These are phyloP conservation scores for Starmerella ratchasimensis DNA, from an alignment of 805 yeast genomes.

Conservation along the genomic window DNA sequence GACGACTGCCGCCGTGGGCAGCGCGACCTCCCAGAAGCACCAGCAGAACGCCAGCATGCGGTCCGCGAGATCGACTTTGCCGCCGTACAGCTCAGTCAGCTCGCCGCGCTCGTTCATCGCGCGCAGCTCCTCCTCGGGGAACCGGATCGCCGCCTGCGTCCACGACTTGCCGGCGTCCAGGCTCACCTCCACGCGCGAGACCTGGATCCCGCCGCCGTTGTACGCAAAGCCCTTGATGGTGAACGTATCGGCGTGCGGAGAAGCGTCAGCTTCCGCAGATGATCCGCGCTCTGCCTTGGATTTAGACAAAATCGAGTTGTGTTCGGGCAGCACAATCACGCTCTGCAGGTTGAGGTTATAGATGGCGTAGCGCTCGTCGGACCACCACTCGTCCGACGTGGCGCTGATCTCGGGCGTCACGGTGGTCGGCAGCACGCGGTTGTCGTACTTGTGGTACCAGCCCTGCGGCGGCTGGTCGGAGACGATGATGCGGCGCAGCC, in stretches of 20 bases:
- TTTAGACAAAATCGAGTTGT: constrained; percentile 19
- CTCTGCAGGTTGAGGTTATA: constrained; percentile 28
- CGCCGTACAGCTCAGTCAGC: constrained; percentile 25
- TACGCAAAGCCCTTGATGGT: constrained; percentile 28
- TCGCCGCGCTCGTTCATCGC: constrained; percentile 21
- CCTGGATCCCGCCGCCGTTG: constrained; percentile 28
- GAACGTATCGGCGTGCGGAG: constrained; percentile 15
- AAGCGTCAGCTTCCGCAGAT: too few relatives aligned
- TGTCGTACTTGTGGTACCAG: constrained; percentile 30
- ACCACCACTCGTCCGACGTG: constrained; percentile 28
- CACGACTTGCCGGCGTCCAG: constrained; percentile 27
- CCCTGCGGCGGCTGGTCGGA: constrained; percentile 27
- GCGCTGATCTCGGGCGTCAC: constrained; percentile 28
- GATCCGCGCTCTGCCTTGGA: neutral
- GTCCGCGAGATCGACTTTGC: constrained; percentile 27
- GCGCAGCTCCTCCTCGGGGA: constrained; percentile 27
- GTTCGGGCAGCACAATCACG: constrained; percentile 26
- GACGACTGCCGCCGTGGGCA: constrained; percentile 18
- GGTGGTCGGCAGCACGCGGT: constrained; percentile 29
- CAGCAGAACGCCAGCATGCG: constrained; percentile 27
- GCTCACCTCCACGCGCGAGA: constrained; percentile 28
- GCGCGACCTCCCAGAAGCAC: constrained; percentile 28
- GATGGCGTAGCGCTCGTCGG: constrained; percentile 29
- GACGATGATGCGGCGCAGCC: constrained; percentile 25
- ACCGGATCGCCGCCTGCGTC: constrained; percentile 24